Evolutionary conservation across 2,329 filamentous ascomycete genomes (phyloP).

Genomic region (Colletotrichum chrysophilum): DNA sequence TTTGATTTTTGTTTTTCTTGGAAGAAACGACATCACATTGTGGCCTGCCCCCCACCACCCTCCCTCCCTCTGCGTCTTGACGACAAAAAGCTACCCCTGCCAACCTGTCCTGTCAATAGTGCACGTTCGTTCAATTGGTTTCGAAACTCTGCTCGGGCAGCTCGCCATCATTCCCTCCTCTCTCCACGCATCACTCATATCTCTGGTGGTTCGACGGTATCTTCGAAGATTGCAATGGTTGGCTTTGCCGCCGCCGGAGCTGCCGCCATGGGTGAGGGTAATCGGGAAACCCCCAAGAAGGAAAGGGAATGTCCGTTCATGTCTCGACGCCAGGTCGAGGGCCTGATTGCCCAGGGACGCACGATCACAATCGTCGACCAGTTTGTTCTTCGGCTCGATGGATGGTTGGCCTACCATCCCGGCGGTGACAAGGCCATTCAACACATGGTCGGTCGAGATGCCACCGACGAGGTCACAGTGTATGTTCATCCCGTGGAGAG

Average conservation of each 20-base stretch:
- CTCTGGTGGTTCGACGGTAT: neutral
- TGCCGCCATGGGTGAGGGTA: neutral
- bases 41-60: neutral
- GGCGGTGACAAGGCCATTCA: slow-evolving; percentile 89
- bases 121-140: neutral
- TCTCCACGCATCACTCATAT: neutral
- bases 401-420: slow-evolving; percentile 89
- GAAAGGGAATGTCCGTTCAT: slow-evolving; percentile 7
- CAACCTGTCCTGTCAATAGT: neutral
- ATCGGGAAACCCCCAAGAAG: neutral
- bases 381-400: slow-evolving; percentile 84
- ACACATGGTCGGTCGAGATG: slow-evolving; percentile 94
- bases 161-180: neutral
- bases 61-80: neutral
- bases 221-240: neutral
- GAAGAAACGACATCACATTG: neutral
- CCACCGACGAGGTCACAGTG: slow-evolving; percentile 92
- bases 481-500: slow-evolving; percentile 50
- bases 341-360: slow-evolving; percentile 80
- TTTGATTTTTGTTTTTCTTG: neutral
- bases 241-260: neutral
- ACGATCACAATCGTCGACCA: slow-evolving; percentile 82
- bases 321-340: slow-evolving; percentile 66
- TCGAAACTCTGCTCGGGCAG: neutral
- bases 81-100: neutral